Conservation (phyloP, 257 asterid species). For the Petrea volubilis region DNA sequence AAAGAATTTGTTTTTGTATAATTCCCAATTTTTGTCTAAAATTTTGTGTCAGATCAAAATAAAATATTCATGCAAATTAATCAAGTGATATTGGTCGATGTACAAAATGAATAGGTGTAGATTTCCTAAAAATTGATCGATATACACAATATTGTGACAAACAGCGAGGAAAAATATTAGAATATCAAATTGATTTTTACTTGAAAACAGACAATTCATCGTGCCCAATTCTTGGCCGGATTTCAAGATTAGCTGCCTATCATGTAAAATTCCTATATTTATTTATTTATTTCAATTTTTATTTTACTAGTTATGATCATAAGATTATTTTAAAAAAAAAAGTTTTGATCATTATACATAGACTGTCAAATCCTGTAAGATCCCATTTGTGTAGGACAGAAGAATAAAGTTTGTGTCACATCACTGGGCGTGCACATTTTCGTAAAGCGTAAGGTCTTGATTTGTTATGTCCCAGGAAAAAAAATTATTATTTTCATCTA, state of each 20-base stretch:
- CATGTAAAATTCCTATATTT: neutral
- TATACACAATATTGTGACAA: neutral
- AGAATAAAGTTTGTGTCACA: conserved; percentile 11
- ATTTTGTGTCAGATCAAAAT: neutral
- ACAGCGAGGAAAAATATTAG: conserved; percentile 5
- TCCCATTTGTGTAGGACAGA: neutral
- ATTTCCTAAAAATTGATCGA: neutral
- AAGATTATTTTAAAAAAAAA: too few relatives aligned
- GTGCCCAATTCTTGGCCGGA: conserved; percentile 9
- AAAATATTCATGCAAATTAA: too few relatives aligned
- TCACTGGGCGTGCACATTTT: neutral
- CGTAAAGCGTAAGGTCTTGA: neutral
- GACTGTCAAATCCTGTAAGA: neutral
- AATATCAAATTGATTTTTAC: neutral
- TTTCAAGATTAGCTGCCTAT: neutral
- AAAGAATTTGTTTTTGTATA: too few relatives aligned
- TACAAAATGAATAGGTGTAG: neutral
- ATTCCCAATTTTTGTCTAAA: neutral
- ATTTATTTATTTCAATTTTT: neutral
- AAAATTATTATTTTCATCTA: neutral
- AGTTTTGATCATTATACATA: neutral
- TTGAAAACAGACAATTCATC: neutral
- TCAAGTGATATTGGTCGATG: too few relatives aligned
- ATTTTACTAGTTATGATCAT: neutral
- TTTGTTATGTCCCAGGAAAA: neutral